A percentile compares a stretch with the other conserved stretches of the same genome.
phyloP scores from a whole-genome alignment of 495 filamentous ascomycete genomes.

The Aspergillus kassunensis region DNA sequence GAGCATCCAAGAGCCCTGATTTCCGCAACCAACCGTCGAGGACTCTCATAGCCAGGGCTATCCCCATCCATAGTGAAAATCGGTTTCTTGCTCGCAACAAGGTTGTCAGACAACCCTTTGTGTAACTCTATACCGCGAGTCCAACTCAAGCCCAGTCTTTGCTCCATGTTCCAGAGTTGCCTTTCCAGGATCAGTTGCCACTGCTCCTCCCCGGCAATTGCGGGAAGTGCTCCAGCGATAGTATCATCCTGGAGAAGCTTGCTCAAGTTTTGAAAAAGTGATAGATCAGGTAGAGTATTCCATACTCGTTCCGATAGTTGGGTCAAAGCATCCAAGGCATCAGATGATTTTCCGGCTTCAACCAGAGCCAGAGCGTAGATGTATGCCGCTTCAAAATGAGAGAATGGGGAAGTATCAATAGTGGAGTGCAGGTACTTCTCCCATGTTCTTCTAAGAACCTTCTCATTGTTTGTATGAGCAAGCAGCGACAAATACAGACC shows the following conservation, averaged over 20 bases:
- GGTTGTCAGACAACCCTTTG: slow-evolving; percentile 16
- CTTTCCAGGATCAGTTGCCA: slow-evolving; percentile 24
- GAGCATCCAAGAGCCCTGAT: slow-evolving; percentile 32
- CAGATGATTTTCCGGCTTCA: slow-evolving; percentile 12
- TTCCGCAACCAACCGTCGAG: slow-evolving; percentile 25
- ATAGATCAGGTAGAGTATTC: slow-evolving; percentile 25
- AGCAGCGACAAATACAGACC: slow-evolving; percentile 26
- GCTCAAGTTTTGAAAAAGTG: slow-evolving; percentile 14
- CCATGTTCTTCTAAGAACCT: slow-evolving; percentile 20
- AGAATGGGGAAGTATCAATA: neutral
- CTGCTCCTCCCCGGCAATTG: slow-evolving; percentile 21
- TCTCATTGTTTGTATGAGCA: slow-evolving; percentile 15
- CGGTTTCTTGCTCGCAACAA: slow-evolving; percentile 19
- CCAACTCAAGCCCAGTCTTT: slow-evolving; percentile 31
- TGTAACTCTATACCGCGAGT: slow-evolving; percentile 12
- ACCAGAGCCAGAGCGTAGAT: slow-evolving; percentile 20
- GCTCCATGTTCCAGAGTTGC: slow-evolving; percentile 25
- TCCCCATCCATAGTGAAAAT: slow-evolving; percentile 28
- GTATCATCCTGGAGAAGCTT: slow-evolving; percentile 18
- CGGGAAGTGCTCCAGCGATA: slow-evolving; percentile 17
- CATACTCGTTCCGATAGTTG: slow-evolving; percentile 23
- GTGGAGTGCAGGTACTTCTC: slow-evolving; percentile 12
- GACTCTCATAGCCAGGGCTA: slow-evolving; percentile 24
- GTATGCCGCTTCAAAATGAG: slow-evolving; percentile 21
- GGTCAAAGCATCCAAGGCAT: slow-evolving; percentile 22